These are phyloP conservation scores for Cubamyces sp. DNA, from an alignment of 768 basidiomycete genomes.

Conservation along the genomic window DNA sequence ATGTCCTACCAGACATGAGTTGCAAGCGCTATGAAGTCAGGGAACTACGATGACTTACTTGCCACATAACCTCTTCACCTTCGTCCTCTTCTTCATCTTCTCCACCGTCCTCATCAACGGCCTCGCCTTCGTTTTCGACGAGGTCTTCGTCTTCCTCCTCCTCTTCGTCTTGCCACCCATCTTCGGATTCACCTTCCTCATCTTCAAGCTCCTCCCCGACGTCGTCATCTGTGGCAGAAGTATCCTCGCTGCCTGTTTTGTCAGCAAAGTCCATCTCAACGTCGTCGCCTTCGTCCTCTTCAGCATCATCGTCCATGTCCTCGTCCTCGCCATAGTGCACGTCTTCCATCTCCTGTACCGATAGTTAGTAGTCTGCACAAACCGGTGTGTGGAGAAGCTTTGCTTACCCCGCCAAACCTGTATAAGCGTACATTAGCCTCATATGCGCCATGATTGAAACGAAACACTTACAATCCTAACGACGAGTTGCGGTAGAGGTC, in stretches of 20 bases:
- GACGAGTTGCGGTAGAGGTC: slow-evolving; percentile 97
- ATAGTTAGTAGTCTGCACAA: slow-evolving; percentile 13
- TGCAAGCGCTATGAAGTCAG: background rate
- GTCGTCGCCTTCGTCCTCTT: slow-evolving; percentile 78
- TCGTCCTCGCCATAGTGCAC: slow-evolving; percentile 69
- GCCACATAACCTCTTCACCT: slow-evolving; percentile 47
- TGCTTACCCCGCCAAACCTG: slow-evolving; percentile 78
- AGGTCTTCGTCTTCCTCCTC: slow-evolving; percentile 69
- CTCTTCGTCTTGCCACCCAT: slow-evolving; percentile 67
- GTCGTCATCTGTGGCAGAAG: slow-evolving; percentile 74
- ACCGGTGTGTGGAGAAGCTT: background rate
- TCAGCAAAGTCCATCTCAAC: slow-evolving; percentile 89
- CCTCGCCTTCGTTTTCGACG: slow-evolving; percentile 48
- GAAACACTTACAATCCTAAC: slow-evolving; percentile 79
- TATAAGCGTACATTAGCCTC: background rate
- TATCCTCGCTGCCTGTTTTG: slow-evolving; percentile 81
- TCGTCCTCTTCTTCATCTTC: slow-evolving; percentile 43
- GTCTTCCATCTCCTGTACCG: slow-evolving; percentile 81
- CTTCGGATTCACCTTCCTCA: slow-evolving; percentile 59
- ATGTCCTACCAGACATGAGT: slow-evolving; percentile 34
- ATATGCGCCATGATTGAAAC: background rate
- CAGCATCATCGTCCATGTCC: slow-evolving; percentile 83
- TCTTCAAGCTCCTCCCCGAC: slow-evolving; percentile 73
- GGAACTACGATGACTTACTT: slow-evolving; percentile 33
- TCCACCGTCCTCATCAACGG: slow-evolving; percentile 41